Conservation (phyloP, 345 rosid genomes). For the Iberis pinnata region DNA sequence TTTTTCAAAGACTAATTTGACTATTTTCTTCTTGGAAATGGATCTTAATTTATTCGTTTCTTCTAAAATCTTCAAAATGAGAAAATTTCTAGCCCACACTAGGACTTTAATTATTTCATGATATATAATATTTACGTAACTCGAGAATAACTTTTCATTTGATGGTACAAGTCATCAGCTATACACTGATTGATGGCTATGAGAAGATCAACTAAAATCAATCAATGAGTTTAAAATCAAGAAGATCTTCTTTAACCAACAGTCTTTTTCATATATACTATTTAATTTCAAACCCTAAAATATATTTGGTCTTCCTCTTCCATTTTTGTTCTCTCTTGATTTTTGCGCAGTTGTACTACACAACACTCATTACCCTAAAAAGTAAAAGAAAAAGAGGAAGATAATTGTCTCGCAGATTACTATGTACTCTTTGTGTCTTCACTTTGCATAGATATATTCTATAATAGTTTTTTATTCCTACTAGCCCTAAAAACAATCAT, state of each 20-base stretch:
- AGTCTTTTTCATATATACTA: constrained; percentile 23
- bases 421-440: neutral
- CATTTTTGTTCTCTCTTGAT: constrained; percentile 21
- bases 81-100: constrained; percentile 14
- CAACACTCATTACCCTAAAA: constrained; percentile 33
- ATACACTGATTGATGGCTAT: constrained; percentile 25
- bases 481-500: constrained; percentile 9
- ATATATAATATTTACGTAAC: constrained; percentile 3
- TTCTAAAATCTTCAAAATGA: constrained; percentile 18
- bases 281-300: constrained; percentile 26
- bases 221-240: constrained; percentile 21
- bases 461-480: constrained; percentile 5
- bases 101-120: constrained; percentile 3
- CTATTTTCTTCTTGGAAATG: constrained; percentile 12
- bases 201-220: constrained; percentile 27
- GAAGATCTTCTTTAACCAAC: constrained; percentile 30
- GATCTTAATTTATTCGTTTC: neutral
- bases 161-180: constrained; percentile 31
- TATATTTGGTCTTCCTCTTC: constrained; percentile 20
- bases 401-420: constrained; percentile 12
- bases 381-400: constrained; percentile 18
- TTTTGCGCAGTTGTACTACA: constrained; percentile 22
- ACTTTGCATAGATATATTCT: neutral
- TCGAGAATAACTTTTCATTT: constrained; percentile 21
- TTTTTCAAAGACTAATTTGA: constrained; percentile 23